Evolutionary conservation across 441 rosid species (phyloP).

Genomic region (Populus hybrid): DNA sequence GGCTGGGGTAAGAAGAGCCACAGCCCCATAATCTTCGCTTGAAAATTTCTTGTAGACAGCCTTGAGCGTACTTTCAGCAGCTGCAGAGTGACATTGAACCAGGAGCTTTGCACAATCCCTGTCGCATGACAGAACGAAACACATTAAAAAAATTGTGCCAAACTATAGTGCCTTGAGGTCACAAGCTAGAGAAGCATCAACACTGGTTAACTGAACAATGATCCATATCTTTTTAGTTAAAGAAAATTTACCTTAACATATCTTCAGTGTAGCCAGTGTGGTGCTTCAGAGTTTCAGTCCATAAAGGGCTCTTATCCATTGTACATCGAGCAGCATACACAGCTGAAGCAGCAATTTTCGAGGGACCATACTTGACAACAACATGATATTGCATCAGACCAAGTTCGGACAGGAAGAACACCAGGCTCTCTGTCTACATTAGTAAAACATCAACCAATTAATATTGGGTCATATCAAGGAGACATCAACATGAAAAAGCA

Average conservation of each 20-base stretch:
- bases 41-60: slow-evolving; percentile 70
- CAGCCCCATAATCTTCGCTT: slow-evolving; percentile 39
- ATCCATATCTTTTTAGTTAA: too few species aligned
- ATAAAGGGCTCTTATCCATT: slow-evolving; percentile 50
- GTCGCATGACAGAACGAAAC: not conserved
- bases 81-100: slow-evolving; percentile 46
- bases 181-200: too few species aligned
- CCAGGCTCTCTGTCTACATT: slow-evolving; percentile 64
- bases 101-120: slow-evolving; percentile 72
- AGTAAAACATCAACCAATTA: not conserved
- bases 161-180: too few species aligned
- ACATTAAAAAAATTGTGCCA: not conserved
- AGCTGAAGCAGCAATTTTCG: slow-evolving; percentile 84
- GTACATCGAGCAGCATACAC: slow-evolving; percentile 78
- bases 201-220: not conserved
- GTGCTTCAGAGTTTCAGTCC: slow-evolving; percentile 69
- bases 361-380: slow-evolving; percentile 43
- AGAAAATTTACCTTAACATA: slow-evolving; percentile 42
- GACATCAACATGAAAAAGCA: not conserved
- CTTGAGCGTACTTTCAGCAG: slow-evolving; percentile 48
- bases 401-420: slow-evolving; percentile 67
- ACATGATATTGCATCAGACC: slow-evolving; percentile 67
- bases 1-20: slow-evolving; percentile 54
- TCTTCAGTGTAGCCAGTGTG: slow-evolving; percentile 66
- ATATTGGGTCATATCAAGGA: not conserved